Evolutionary conservation across 2,329 filamentous ascomycete species (phyloP).

Genomic region (Claviceps sp.): DNA sequence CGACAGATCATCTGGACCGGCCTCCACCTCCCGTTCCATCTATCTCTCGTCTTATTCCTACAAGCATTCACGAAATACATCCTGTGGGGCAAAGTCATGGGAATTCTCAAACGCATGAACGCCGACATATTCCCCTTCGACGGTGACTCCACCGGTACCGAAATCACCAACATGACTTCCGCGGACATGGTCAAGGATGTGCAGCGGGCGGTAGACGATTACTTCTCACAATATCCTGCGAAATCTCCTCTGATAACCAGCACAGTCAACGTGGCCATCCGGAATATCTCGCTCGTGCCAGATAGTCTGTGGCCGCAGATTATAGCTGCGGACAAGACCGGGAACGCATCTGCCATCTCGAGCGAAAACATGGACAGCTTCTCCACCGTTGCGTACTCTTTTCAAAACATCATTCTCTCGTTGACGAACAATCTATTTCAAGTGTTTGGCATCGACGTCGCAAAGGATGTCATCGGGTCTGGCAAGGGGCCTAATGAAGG

Average conservation of each 20-base stretch:
- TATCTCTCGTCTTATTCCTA: conserved; percentile 48
- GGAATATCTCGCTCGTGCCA: background rate
- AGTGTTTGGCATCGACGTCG: conserved; percentile 19
- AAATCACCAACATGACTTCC: background rate
- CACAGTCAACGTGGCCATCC: background rate
- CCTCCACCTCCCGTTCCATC: conserved; percentile 50
- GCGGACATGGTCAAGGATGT: background rate
- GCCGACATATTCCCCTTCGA: conserved; percentile 6
- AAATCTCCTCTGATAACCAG: background rate
- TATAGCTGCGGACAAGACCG: background rate
- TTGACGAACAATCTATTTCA: conserved; percentile 18
- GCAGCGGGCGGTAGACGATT: background rate
- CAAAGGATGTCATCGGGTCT: conserved; percentile 3
- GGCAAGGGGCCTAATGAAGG: background rate
- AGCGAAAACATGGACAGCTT: background rate
- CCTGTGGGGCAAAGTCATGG: conserved; percentile 28
- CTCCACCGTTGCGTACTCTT: conserved; percentile 4
- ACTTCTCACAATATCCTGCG: background rate
- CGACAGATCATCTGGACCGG: conserved; percentile 46
- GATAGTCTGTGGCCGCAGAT: background rate
- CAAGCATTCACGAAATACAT: conserved; percentile 48
- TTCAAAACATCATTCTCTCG: conserved; percentile 8
- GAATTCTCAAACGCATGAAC: conserved; percentile 14
- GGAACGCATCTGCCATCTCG: background rate
- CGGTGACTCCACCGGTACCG: background rate